Percentiles rank a stretch among this genome's conserved stretches.
These are phyloP conservation scores for Prunus mume DNA, from an alignment of 306 rosid genomes.

Conservation along the genomic window DNA sequence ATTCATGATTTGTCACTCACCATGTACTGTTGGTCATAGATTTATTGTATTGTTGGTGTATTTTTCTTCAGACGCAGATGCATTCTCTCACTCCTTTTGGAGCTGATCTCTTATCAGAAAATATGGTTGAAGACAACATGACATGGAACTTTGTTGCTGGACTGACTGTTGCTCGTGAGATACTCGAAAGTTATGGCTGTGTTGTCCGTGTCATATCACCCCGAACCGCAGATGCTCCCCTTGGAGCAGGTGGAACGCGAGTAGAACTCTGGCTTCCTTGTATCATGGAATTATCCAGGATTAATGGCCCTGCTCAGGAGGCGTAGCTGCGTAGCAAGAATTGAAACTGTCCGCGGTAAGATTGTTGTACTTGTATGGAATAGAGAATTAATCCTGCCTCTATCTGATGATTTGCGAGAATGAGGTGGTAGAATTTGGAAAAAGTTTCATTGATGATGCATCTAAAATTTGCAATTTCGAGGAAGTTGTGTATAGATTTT, in stretches of 20 bases:
- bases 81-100: slow-evolving; percentile 87
- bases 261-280: slow-evolving; percentile 92
- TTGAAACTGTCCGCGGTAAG: not conserved
- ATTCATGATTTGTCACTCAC: not conserved
- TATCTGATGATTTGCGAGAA: not conserved
- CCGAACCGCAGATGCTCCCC: slow-evolving; percentile 66
- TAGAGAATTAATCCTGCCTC: not conserved
- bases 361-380: not conserved
- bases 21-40: not conserved
- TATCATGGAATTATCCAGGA: slow-evolving; percentile 36
- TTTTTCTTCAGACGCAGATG: slow-evolving; percentile 79
- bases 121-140: slow-evolving; percentile 87
- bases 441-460: not conserved
- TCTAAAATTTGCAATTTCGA: not conserved
- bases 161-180: slow-evolving; percentile 86
- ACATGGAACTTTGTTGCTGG: slow-evolving; percentile 98
- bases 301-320: slow-evolving; percentile 40
- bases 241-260: slow-evolving; percentile 94
- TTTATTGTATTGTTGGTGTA: slow-evolving; percentile 12
- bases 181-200: slow-evolving; percentile 88
- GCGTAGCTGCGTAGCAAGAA: slow-evolving; percentile 40
- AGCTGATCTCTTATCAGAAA: slow-evolving; percentile 58
- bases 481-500: slow-evolving; percentile 14
- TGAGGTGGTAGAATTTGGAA: not conserved
- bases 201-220: slow-evolving; percentile 89